Evolutionary conservation across 2,329 filamentous ascomycete species (phyloP), one percentile per base, ranked within the genome.

Genomic region (Colletotrichum navitas): DNA sequence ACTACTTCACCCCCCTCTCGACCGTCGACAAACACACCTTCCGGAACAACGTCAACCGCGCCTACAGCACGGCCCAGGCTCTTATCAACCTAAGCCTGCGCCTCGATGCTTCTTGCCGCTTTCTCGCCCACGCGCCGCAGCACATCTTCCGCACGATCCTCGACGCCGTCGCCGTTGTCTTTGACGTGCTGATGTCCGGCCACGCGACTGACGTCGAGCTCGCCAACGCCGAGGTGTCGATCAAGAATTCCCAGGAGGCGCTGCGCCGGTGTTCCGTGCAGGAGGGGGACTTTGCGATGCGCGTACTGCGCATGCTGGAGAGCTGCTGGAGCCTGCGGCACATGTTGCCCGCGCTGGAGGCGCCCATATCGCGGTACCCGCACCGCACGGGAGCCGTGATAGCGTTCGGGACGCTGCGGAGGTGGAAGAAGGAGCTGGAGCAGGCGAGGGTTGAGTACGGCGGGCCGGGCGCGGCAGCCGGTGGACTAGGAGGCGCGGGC

Each of bases 331-430:
- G 78, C 39, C 78, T 83, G 56, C 79, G 81, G 32, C 78, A 80
- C 67, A 71, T 79, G 61, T 76, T 85, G 66, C 80, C 82, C 36
- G 77, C 78, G 32, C 78, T 81, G 34, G 83, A 84, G 47, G 78
- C 80, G 55, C 80, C 82, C 11, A 80, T 83, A 0, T 82, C 82
- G 1, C 78, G 79, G 16, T 83, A 84, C 45, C 82, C 83, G 3
- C 82, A 84, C 70, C 83, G 87, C 1, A 81, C 88, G 5, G 82
- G 84, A 21, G 85, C 85, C 3, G 84, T 85, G 61, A 79, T 87
- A 41, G 83, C 83, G 5, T 86, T 85, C 71, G 86, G 85, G 74
- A 88, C 86, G 72, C 78, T 89, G 8, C 78, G 81, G 43, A 78
- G 82, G 45, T 88, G 85, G 83, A 87, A 79, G 75, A 77, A 75